Conservation (phyloP, 805 yeast genomes). For the Schwanniomyces pseudopolymorphus region DNA sequence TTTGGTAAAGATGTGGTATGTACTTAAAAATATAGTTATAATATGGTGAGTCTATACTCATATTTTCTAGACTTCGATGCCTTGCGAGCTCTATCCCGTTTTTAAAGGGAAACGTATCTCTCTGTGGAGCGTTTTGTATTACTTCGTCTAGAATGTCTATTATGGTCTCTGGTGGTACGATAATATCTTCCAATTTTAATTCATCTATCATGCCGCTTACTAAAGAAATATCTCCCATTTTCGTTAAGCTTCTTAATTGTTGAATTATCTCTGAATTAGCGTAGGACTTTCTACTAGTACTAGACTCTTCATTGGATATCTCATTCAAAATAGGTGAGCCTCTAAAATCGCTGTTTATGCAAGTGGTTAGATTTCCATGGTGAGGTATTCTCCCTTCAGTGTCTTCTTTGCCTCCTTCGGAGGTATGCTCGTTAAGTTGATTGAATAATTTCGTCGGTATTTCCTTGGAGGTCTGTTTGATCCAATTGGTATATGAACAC, state of each 20-base stretch:
- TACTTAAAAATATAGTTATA: constrained; percentile 13
- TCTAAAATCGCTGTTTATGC: background rate
- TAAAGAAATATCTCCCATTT: background rate
- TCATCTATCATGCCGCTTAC: background rate
- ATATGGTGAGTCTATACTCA: constrained; percentile 7
- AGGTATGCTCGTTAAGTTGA: constrained; percentile 1
- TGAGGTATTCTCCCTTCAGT: constrained; percentile 1
- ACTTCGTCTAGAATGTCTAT: constrained; percentile 9
- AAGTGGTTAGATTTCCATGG: background rate
- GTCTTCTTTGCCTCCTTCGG: background rate
- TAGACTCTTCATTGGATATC: background rate
- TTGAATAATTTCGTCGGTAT: constrained; percentile 10
- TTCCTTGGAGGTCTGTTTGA: constrained; percentile 10
- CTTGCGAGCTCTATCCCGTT: constrained; percentile 12
- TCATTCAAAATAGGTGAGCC: background rate
- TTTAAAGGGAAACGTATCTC: constrained; percentile 3
- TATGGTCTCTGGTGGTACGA: constrained; percentile 7
- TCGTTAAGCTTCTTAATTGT: background rate
- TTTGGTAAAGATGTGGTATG: constrained; percentile 21
- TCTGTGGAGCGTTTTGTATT: constrained; percentile 7
- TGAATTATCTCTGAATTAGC: background rate
- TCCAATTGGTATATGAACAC: constrained; percentile 17
- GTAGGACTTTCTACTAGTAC: background rate
- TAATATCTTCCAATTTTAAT: constrained; percentile 4
- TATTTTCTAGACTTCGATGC: constrained; percentile 5